Base-by-base conservation (phyloP, 1,284 basidiomycete genomes). In the Ustilago loliicola region DNA sequence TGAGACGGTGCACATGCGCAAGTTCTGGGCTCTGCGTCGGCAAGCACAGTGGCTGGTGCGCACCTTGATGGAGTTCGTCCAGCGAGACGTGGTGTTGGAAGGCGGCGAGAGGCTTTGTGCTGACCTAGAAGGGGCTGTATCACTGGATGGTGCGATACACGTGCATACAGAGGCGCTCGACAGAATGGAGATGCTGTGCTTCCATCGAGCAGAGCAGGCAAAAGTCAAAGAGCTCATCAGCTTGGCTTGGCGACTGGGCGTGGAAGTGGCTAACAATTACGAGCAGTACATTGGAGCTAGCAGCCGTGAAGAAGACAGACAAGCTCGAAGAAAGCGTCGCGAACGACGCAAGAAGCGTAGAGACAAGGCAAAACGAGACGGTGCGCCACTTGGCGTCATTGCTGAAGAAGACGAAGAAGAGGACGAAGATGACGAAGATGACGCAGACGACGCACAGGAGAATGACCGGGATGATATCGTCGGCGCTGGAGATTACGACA, bases 31-130 rank as follows among this genome's bases (percentile, higher is more conserved):
- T 11, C 57, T 79, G 21, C 63, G 77, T 4, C 61, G 69, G 32
- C 61, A 71, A 30, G 68, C 66, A 5, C 66, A 75, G 17, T 79
- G 77, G 77, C 65, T 79, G 10, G 61, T 79, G 21, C 65, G 62
- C 19, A 64, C 61, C 45, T 47, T 79, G 34, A 58, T 66, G 29
- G 72, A 58, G 25, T 79, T 62, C 29, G 25, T 75, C 6, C 67
- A 72, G 34, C 55, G 66, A 17, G 72, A 79, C 19, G 61, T 75
- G 23, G 21, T 75, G 36, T 30, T 55, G 21, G 47, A 66, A 10
- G 54, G 54, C 19, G 34, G 56, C 25, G 38, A 66, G 36, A 59
- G 57, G 15, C 61, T 74, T 29, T 47, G 51, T 32, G 9, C n/a
- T 2, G 66, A 51, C 2, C 45, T 78, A 13, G 67, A 72, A 21